phyloP scores from a whole-genome alignment of 768 basidiomycete genomes.

The Rhizopogon vinicolor region DNA sequence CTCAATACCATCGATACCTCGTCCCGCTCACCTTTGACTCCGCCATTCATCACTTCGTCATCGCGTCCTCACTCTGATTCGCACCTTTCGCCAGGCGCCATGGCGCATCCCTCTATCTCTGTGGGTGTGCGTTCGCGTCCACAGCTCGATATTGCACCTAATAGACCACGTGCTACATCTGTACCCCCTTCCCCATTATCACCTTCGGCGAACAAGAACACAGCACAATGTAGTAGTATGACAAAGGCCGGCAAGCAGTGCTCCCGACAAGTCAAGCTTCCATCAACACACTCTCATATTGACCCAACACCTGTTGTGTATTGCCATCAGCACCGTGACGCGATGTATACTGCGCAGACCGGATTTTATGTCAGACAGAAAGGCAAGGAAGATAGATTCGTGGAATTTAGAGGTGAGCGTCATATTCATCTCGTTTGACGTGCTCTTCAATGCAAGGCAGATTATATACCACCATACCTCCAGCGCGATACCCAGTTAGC shows the following conservation, averaged over 20 bases:
- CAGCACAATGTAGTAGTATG: conserved; percentile 53
- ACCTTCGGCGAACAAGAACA: conserved; percentile 14
- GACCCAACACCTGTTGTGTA: conserved; percentile 35
- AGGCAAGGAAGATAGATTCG: conserved; percentile 35
- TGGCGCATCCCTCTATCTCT: conserved; percentile 3
- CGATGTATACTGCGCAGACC: conserved; percentile 38
- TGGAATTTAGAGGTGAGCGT: conserved; percentile 52
- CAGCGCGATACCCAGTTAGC: conserved; percentile 55
- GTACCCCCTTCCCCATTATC: conserved; percentile 12
- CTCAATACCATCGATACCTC: conserved; percentile 8
- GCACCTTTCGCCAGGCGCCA: conserved; percentile 10
- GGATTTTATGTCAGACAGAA: conserved; percentile 56
- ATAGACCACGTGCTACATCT: conserved; percentile 18
- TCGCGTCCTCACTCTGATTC: conserved; percentile 31
- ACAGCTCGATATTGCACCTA: conserved; percentile 5
- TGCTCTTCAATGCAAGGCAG: conserved; percentile 29
- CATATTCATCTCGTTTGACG: neutral
- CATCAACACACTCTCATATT: conserved; percentile 19
- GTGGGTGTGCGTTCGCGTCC: conserved; percentile 9
- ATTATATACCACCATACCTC: conserved; percentile 68
- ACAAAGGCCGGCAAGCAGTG: conserved; percentile 67
- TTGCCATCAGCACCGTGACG: conserved; percentile 63
- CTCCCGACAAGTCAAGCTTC: conserved; percentile 49
- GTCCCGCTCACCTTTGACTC: conserved; percentile 13
- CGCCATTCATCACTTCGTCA: conserved; percentile 13